phyloP scores from a whole-genome alignment of 768 basidiomycete species.

The Termitomyces sp. region DNA sequence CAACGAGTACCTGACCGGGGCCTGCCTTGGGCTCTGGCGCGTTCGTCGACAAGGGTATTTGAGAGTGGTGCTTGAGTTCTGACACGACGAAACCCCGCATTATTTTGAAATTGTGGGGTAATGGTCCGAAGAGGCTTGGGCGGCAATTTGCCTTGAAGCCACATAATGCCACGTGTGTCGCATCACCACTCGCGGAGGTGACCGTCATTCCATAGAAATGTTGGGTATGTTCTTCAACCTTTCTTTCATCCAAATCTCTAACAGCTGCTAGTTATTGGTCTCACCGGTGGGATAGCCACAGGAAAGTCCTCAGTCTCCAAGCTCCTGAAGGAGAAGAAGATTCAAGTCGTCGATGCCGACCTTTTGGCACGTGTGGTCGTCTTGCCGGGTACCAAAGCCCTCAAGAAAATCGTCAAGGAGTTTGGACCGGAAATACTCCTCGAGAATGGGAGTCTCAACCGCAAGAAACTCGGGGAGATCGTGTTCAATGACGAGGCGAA shows the following conservation, averaged over 20 bases:
- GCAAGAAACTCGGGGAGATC: conserved; percentile 78
- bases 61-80: conserved; percentile 64
- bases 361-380: conserved; percentile 83
- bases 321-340: conserved; percentile 56
- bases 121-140: background rate
- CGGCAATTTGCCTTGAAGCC: too few species aligned
- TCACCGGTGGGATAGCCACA: conserved; percentile 95
- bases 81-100: conserved; percentile 83
- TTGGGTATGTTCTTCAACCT: conserved; percentile 3
- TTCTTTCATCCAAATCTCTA: background rate
- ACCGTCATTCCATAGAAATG: background rate
- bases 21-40: conserved; percentile 54
- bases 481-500: conserved; percentile 78
- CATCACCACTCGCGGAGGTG: background rate
- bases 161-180: background rate
- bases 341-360: conserved; percentile 95
- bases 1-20: conserved; percentile 61
- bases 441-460: conserved; percentile 70
- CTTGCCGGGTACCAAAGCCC: conserved; percentile 74
- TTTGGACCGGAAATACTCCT: conserved; percentile 74
- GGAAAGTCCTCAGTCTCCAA: conserved; percentile 92
- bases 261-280: conserved; percentile 68
- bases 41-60: conserved; percentile 49
- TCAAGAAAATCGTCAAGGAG: conserved; percentile 56
- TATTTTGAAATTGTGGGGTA: background rate